phyloP scores from a whole-genome alignment of 176 grass and related monocot species.

The Juncus effusus region DNA sequence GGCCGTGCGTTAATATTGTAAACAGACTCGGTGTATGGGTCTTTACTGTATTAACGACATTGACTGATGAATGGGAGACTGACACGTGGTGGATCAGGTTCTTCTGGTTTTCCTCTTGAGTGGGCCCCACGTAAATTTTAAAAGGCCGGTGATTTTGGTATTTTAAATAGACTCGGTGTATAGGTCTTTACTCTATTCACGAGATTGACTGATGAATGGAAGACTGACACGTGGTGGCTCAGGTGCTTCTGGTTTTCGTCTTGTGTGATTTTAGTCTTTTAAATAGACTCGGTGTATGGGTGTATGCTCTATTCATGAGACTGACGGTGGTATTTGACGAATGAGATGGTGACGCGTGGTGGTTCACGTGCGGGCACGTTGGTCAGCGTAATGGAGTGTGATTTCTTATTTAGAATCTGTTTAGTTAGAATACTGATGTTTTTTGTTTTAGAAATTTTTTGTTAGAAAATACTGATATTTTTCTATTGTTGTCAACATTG shows the following conservation, averaged over 20 bases:
- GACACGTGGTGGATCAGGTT: not conserved
- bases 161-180: constrained; percentile 8
- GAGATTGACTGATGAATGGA: not conserved
- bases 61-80: not conserved
- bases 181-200: constrained; percentile 7
- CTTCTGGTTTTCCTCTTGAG: no score
- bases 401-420: no score
- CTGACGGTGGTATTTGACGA: not conserved
- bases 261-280: no score
- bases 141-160: no score
- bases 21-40: not conserved
- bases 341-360: not conserved
- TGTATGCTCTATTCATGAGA: constrained; percentile 19
- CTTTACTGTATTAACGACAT: constrained; percentile 13
- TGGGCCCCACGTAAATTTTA: not conserved
- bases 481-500: no score
- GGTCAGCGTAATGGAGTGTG: no score
- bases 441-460: no score
- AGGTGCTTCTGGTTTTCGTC: no score
- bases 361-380: constrained; percentile 5
- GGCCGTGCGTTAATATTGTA: not conserved
- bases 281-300: constrained; percentile 1
- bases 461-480: no score
- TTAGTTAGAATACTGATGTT: no score
- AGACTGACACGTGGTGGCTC: constrained; percentile 5